Percentiles rank a stretch among this genome's conserved stretches.
Evolutionary conservation across 768 basidiomycete species (phyloP).

Genomic region (Leccinum boreale): DNA sequence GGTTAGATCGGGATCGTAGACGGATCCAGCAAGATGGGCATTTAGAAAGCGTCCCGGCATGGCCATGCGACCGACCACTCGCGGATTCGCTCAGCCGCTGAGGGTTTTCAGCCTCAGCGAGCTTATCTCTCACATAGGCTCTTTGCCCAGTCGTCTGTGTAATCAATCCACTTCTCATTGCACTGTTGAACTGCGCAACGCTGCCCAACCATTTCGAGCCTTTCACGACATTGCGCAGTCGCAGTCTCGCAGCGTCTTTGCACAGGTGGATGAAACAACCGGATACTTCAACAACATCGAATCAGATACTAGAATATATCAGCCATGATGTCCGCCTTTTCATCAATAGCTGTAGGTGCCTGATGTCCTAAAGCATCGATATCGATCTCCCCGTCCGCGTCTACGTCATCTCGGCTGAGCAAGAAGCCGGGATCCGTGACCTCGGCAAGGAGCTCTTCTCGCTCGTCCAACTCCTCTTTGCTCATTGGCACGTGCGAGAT

Average conservation of each 20-base stretch:
- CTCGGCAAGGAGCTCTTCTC: constrained; percentile 75
- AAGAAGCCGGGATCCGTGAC: constrained; percentile 67
- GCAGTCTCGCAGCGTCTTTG: not conserved
- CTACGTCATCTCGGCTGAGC: constrained; percentile 41
- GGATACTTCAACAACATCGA: not conserved
- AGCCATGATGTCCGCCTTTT: constrained; percentile 33
- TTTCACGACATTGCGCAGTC: not conserved
- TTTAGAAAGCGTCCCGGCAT: not conserved
- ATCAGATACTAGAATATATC: constrained; percentile 30
- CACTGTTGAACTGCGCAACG: not conserved
- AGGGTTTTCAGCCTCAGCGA: constrained; percentile 1
- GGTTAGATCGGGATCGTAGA: not conserved
- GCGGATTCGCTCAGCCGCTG: not conserved
- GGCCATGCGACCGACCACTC: not conserved
- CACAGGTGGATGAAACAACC: not conserved
- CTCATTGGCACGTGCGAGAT: constrained; percentile 69
- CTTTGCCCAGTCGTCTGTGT: not conserved
- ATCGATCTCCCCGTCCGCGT: constrained; percentile 61
- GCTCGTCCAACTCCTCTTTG: constrained; percentile 72
- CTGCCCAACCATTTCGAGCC: not conserved
- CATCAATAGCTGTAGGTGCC: constrained; percentile 45
- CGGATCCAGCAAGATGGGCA: not conserved
- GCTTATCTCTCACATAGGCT: too few relatives aligned
- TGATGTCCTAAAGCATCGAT: constrained; percentile 61
- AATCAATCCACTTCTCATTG: not conserved